Evolutionary conservation across 179 eudicot species (phyloP).

Genomic region (Actinidia arguta): DNA sequence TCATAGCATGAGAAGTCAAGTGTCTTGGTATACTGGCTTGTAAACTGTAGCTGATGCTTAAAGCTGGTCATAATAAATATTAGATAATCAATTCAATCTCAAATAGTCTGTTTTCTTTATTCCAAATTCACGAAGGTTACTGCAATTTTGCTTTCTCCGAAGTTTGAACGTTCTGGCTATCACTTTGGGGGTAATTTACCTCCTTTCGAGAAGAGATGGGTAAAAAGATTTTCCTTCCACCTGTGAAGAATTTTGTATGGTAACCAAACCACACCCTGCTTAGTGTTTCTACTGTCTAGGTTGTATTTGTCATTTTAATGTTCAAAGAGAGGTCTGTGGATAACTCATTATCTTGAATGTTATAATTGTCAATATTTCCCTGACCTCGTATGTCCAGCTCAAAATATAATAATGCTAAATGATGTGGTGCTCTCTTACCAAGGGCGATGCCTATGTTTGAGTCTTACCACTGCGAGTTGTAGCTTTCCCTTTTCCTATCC

Average conservation of each 20-base stretch:
- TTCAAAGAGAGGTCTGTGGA: background rate
- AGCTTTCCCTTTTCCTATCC: too few relatives aligned
- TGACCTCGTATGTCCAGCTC: slow-evolving; percentile 7
- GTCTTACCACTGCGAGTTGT: too few relatives aligned
- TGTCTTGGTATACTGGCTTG: background rate
- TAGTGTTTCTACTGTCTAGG: background rate
- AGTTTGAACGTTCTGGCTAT: background rate
- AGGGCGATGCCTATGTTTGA: too few relatives aligned
- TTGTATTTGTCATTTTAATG: background rate
- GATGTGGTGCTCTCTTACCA: too few relatives aligned
- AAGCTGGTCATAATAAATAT: background rate
- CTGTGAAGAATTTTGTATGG: background rate
- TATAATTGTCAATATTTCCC: background rate
- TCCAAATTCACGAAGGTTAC: background rate
- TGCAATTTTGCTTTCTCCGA: background rate
- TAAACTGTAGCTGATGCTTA: background rate
- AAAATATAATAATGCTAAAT: background rate
- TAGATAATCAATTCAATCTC: background rate
- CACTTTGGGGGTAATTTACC: background rate
- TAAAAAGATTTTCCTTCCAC: background rate
- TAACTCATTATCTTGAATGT: background rate
- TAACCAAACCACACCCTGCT: background rate
- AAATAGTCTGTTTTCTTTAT: slow-evolving; percentile 1
- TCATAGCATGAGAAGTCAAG: background rate
- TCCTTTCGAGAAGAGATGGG: background rate